Evolutionary conservation across 306 rosid species (phyloP).

Genomic region (Sicyos edulis): DNA sequence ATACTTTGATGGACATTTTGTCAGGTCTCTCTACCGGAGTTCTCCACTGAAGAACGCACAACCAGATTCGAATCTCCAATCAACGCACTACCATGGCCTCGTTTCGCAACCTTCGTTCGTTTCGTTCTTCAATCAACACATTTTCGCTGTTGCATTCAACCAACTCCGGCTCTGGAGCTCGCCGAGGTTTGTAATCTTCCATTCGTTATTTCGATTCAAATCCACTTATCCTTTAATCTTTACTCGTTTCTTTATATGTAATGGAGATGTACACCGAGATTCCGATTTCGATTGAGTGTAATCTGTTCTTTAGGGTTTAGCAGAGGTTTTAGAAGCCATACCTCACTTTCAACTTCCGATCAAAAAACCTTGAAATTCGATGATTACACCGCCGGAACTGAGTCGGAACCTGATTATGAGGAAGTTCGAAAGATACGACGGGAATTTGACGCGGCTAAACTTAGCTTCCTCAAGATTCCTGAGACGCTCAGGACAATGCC

Average conservation of each 20-base stretch:
- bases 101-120: conserved; percentile 40
- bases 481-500: conserved; percentile 54
- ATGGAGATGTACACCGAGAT: neutral
- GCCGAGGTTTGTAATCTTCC: conserved; percentile 33
- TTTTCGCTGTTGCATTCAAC: conserved; percentile 35
- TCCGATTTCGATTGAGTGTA: neutral
- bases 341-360: conserved; percentile 27
- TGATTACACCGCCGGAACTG: conserved; percentile 18
- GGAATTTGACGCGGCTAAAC: conserved; percentile 59
- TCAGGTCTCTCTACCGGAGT: too few species aligned
- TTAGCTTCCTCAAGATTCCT: conserved; percentile 54
- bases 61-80: conserved; percentile 12
- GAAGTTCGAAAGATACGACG: conserved; percentile 51
- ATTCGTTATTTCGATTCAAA: neutral
- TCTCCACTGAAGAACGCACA: neutral
- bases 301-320: conserved; percentile 37
- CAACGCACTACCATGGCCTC: conserved; percentile 47
- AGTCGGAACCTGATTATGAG: conserved; percentile 24
- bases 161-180: conserved; percentile 27
- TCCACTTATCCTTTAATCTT: neutral
- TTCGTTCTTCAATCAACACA: conserved; percentile 29
- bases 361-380: conserved; percentile 24
- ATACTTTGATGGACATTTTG: too few species aligned
- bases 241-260: neutral
- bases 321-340: conserved; percentile 40